Evolutionary conservation across 371 early-diverging fungal species (phyloP), one percentile per base, ranked within the genome.

Genomic region (Mortierella sp.): DNA sequence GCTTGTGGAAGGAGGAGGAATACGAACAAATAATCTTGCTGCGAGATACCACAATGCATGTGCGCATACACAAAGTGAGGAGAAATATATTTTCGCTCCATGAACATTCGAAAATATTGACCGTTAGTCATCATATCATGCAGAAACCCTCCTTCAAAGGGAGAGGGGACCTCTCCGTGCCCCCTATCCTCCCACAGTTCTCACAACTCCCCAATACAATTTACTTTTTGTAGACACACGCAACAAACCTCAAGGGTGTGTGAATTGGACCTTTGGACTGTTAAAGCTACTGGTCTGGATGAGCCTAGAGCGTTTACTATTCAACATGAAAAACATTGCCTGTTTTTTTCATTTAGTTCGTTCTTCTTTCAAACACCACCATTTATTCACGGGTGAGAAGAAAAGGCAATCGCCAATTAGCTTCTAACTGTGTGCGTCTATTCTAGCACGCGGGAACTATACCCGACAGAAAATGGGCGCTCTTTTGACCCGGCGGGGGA

Each of bases 111-210:
- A 24, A 24, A 24, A 54, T 68, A 38, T 68, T 68, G 1, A 4
- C 4, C 38, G 24, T 68, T 68, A 68, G 68, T 68, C 68, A 41
- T 68, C 41, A 68, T 41, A 21, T 68, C 68, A 68, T 41, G 24
- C 43, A 68, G 41, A 29, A 3, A 6, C 38, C 6, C 38, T 63
- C 18, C 38, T 16, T 29, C 63, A 16, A 38, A 65, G 35, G 38
- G 68, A 8, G 8, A 5, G 35, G 38, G 41, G 24, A 3, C 32
- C 60, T 35, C 38, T 38, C 10, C 35, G 21, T 38, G 3, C 32
- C 10, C 32, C 3, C 21, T 38, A 3, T 38, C 3, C 38, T 68
- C 38, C 38, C 68, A 41, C 41, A 56, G 8, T 10, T 60, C 29
- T 14, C 18, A 16, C 32, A 32, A 32, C 60, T 4, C 18, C 16